phyloP scores from a whole-genome alignment of 139 green algal species.

The Chlorella sp. region DNA sequence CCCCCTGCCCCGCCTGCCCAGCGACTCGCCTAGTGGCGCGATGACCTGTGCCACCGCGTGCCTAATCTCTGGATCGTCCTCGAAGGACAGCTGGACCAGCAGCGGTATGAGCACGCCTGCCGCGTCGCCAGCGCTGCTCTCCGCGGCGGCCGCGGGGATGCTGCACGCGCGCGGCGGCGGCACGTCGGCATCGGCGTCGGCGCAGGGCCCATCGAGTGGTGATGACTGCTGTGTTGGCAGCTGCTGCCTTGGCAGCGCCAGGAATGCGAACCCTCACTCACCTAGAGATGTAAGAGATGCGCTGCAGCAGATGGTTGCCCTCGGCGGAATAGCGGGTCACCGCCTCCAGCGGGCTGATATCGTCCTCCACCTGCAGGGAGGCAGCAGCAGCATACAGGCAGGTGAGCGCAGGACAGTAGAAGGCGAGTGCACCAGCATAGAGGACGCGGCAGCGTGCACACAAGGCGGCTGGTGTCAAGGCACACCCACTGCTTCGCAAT shows the following conservation, averaged over 20 bases:
- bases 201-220: no score
- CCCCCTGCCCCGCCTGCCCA: neutral
- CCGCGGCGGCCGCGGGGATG: conserved; percentile 25
- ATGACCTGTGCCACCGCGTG: conserved; percentile 23
- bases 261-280: no score
- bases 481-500: no score
- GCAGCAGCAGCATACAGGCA: neutral
- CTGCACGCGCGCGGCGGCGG: no score
- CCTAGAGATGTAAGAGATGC: conserved; percentile 28
- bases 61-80: conserved; percentile 23
- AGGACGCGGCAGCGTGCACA: no score
- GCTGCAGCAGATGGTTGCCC: conserved; percentile 14
- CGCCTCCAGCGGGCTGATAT: conserved; percentile 6
- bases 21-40: conserved; percentile 19
- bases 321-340: neutral
- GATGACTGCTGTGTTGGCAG: no score
- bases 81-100: conserved; percentile 25
- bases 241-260: no score
- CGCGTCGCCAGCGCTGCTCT: neutral
- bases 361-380: conserved; percentile 6
- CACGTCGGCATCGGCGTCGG: no score
- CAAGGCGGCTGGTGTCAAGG: no score
- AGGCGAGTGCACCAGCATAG: no score
- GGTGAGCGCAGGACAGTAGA: neutral
- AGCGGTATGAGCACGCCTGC: conserved; percentile 13